Base-by-base conservation (phyloP, 805 yeast species). In the Lipomyces yamadae region DNA sequence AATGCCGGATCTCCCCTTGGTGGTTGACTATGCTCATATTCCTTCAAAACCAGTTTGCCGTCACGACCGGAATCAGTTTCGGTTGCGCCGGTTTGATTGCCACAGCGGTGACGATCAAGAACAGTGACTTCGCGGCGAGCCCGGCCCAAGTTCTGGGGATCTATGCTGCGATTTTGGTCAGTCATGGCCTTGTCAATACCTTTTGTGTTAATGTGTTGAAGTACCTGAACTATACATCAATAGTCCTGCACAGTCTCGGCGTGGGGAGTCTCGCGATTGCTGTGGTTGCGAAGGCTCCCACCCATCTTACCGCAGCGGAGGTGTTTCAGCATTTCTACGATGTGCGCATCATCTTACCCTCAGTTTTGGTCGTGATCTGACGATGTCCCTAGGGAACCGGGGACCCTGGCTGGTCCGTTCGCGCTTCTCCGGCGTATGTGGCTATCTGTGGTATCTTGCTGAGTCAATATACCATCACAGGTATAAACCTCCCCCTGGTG, bases 391-490 rank as follows among this genome's bases (percentile, higher is more conserved):
- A 39, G 54, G 37, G 54, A 15, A 37, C 39, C 24, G 61, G 62
- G 6, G 55, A 13, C 39, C 30, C 18, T 24, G 72, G 72, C 55
- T 72, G 74, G 74, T 39, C 64, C 42, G 60, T 56, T 7, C 63
- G 71, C 32, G 72, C 70, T 2, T 69, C 72, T 34, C 67, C 69
- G 15, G 73, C 67, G 39, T 70, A 70, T 56, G 72, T 72, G 33
- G 73, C 71, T 30, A 66, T 66, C 55, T 52, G 55, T 30, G 33
- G 30, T 30, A 52, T 52, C 55, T 29, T 52, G 55, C 30, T 52
- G 55, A 5, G 30, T 30, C 30, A 52, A 24, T 29, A 30, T 11
- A 52, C 55, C 55, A 30, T 24, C 32, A 29, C 32, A 5, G 55
- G 33, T 8, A 39, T 61, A 39, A 62, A 54, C 48, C 69, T 48